A percentile compares a stretch with the other conserved stretches of the same genome.
Conservation (phyloP, 176 grass and related monocot species). For the Oryza officinalis region DNA sequence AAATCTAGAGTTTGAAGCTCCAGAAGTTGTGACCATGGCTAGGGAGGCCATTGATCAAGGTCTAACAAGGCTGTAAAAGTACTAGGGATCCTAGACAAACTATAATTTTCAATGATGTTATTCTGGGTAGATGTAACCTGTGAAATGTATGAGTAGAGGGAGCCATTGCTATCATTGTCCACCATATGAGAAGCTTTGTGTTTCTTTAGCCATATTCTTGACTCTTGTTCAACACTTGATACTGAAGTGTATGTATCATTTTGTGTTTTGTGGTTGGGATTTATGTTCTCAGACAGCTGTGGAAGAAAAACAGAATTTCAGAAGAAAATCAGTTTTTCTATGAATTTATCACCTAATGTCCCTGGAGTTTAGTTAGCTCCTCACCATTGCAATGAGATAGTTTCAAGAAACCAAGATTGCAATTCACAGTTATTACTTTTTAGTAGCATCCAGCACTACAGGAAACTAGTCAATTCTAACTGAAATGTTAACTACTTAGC, state of each 20-base stretch:
- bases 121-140: neutral
- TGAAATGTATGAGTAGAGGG: conserved; percentile 24
- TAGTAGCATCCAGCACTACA: neutral
- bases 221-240: neutral
- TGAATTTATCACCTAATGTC: neutral
- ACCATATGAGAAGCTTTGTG: neutral
- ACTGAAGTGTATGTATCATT: conserved; percentile 25
- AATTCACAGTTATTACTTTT: neutral
- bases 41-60: neutral
- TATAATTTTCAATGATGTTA: conserved; percentile 6
- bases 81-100: neutral
- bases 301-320: neutral
- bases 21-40: neutral
- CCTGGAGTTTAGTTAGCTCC: neutral
- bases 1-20: neutral
- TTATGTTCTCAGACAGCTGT: neutral
- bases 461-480: neutral
- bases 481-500: neutral
- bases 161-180: neutral
- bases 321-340: neutral
- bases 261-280: conserved; percentile 4
- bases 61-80: conserved; percentile 30
- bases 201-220: neutral
- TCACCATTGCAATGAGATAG: neutral
- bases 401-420: neutral